A percentile compares a stretch with the other conserved stretches of the same genome.
These are phyloP conservation scores for Biscogniauxia mediterranea DNA, from an alignment of 2,329 filamentous ascomycete genomes.

Conservation along the genomic window DNA sequence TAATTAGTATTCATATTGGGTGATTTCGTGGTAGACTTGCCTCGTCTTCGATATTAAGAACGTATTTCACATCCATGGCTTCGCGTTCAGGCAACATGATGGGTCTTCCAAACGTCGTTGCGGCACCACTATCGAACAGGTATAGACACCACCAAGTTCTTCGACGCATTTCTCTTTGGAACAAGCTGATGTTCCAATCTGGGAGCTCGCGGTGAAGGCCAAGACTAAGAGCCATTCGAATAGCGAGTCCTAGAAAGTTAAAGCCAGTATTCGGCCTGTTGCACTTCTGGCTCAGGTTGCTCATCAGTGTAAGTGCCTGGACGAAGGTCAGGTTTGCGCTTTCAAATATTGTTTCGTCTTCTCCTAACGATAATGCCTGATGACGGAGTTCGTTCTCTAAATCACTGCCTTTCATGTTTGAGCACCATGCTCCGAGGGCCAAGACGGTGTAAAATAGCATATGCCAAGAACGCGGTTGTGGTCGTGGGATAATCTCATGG, in stretches of 20 bases:
- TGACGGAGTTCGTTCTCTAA: conserved; percentile 10
- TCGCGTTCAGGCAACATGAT: conserved; percentile 28
- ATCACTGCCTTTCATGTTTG: not conserved
- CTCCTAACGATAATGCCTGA: conserved; percentile 13
- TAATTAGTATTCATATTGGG: not conserved
- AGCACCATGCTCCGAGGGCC: conserved; percentile 16
- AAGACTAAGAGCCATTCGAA: conserved; percentile 48
- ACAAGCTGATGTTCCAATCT: conserved; percentile 30
- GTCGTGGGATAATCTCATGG: conserved; percentile 14
- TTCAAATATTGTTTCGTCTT: conserved; percentile 27
- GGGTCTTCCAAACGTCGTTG: conserved; percentile 37
- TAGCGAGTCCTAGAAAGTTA: conserved; percentile 47
- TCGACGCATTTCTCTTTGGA: conserved; percentile 33
- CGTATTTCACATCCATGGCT: conserved; percentile 31
- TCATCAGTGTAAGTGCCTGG: conserved; percentile 31
- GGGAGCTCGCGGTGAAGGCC: conserved; percentile 46
- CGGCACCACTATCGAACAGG: conserved; percentile 44
- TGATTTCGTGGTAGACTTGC: conserved; percentile 2
- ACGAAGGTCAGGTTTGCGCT: conserved; percentile 32
- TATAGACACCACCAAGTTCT: conserved; percentile 40
- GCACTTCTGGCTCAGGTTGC: conserved; percentile 42
- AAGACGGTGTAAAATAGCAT: conserved; percentile 17
- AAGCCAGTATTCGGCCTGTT: conserved; percentile 51
- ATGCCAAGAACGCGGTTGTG: conserved; percentile 16
- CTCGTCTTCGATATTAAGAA: conserved; percentile 32